A percentile compares a stretch with the other conserved stretches of the same genome.
Evolutionary conservation across 331 rosid genomes (phyloP).

Genomic region (Spiraea crenata): DNA sequence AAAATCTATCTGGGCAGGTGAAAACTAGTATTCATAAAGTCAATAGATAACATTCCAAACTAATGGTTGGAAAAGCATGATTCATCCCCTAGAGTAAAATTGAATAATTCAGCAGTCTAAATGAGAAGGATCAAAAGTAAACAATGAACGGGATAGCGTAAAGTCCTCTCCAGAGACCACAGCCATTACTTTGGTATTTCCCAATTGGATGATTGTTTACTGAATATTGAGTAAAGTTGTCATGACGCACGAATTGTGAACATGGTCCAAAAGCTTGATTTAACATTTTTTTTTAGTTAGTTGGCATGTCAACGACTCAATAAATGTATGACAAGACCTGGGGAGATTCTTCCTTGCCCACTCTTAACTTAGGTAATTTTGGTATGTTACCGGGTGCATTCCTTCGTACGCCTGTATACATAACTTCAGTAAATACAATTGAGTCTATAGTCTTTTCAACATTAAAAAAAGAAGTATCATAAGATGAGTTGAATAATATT

Average conservation of each 20-base stretch:
- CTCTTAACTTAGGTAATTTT: too few species aligned
- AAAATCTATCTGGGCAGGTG: slow-evolving; percentile 1
- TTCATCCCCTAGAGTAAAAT: not conserved
- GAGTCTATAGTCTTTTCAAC: too few species aligned
- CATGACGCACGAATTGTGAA: not conserved
- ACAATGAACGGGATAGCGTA: not conserved
- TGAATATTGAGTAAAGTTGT: not conserved
- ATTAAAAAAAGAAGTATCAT: too few species aligned
- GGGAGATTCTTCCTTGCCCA: too few species aligned
- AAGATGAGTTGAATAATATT: too few species aligned
- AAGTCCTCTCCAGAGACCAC: not conserved
- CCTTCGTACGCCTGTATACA: too few species aligned
- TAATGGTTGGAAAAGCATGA: not conserved
- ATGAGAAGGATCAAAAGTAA: not conserved
- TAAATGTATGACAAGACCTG: too few species aligned
- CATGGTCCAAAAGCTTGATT: not conserved
- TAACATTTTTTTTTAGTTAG: not conserved
- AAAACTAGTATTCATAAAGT: not conserved
- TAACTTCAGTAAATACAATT: too few species aligned
- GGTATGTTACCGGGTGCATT: too few species aligned
- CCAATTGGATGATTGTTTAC: too few species aligned
- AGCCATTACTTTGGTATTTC: too few species aligned
- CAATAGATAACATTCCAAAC: not conserved
- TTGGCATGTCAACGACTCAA: too few species aligned
- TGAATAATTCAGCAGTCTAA: not conserved